These are phyloP conservation scores for Ceratopteris richardii DNA, from an alignment of 75 land plant genomes.

Conservation along the genomic window DNA sequence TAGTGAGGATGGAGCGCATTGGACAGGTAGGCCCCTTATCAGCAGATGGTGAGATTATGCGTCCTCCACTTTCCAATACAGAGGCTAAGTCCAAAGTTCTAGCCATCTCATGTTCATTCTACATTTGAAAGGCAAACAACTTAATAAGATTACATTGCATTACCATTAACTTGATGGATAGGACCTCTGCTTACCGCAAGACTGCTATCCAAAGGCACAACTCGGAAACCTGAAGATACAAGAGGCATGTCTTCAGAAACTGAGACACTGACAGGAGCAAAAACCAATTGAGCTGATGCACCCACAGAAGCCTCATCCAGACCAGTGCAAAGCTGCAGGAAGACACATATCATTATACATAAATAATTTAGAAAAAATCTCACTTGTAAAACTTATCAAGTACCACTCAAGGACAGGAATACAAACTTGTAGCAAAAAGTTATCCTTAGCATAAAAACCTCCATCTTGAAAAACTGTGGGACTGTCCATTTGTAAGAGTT, in stretches of 20 bases:
- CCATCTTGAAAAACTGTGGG: conserved; percentile 6
- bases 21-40: conserved; percentile 8
- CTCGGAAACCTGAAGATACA: conserved; percentile 47
- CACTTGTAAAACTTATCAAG: conserved; percentile 1
- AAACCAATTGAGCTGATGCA: conserved; percentile 47
- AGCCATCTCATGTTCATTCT: conserved; percentile 48
- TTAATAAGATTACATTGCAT: too few species aligned
- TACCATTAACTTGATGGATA: too few species aligned
- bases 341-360: conserved; percentile 2
- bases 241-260: conserved; percentile 45
- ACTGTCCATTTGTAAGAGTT: conserved; percentile 11
- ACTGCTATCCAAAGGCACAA: conserved; percentile 32
- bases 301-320: conserved; percentile 29
- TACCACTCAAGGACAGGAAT: background rate
- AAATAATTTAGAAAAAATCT: background rate
- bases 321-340: conserved; percentile 37
- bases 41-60: conserved; percentile 6
- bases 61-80: conserved; percentile 51
- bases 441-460: conserved; percentile 4
- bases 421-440: conserved; percentile 4
- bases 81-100: conserved; percentile 86
- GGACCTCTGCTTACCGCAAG: conserved; percentile 10
- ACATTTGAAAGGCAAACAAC: conserved; percentile 8
- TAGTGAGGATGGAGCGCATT: conserved; percentile 62
- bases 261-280: conserved; percentile 47